Evolutionary conservation across 768 basidiomycete species (phyloP), one percentile per base, ranked within the genome.

Genomic region (Boletellus ananas): DNA sequence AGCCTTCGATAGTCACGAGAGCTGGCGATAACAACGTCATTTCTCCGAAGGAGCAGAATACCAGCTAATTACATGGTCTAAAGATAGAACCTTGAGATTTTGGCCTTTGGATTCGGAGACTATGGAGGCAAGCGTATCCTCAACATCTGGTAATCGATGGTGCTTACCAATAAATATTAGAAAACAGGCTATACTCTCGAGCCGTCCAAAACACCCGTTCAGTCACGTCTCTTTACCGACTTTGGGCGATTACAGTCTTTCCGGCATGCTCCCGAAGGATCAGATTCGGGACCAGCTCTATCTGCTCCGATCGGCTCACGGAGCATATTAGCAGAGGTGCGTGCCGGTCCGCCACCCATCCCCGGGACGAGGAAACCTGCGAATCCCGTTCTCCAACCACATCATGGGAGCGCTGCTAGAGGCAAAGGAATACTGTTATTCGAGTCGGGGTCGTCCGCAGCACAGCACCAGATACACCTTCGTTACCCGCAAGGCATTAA

Each of bases 81-180:
- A 93, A 64, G 96, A 98, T 62, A 80, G 91, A 17, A 94, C 90
- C 0, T 69, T 99, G 31, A 75, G 92, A 13, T 89, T 97, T 62
- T 95, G 93, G 90, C 95, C 93, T 0, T 77, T 97, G 2, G 81
- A 83, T 47, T 66, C 73, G 1, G 84, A 87, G 31, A 77, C 77
- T 34, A 81, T 89, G 73, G 77, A 85, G 75, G 90, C 81, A 56
- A 35, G 72, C 34, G 34, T 31, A 13, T 25, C 14, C 9, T 34
- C 44, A 39, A 9, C 34, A 9, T n/a, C 4, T 38, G 36, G 3
- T 27, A 27, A 31, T 44, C 14, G 49, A 43, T 39, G 6, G n/a
- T 35, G 13, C 47, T 67, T 9, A 65, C 38, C 27, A 23, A 40
- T 16, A 25, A 21, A 43, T 20, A 23, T 17, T 50, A 84, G 81